Evolutionary conservation across 2,329 filamentous ascomycete genomes (phyloP), one percentile per base, ranked within the genome.

Genomic region (Didymella segeticola): DNA sequence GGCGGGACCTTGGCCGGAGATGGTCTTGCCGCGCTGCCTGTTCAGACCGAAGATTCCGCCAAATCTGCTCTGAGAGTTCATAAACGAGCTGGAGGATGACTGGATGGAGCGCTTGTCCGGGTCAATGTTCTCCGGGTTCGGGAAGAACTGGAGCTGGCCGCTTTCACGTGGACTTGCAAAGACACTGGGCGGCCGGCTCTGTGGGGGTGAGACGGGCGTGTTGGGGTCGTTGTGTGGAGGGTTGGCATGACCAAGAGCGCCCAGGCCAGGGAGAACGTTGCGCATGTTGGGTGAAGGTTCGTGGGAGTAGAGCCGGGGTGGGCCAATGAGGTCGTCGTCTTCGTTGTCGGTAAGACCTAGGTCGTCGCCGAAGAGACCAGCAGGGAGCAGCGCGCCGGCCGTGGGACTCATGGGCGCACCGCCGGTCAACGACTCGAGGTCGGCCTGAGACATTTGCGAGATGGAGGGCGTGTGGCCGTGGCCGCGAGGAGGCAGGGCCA

Each of bases 371-470:
- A 86, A 80, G 4, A 89, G 77, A 54, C 84, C 85, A 1, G 89
- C 89, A 0, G 90, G 90, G 14, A 96, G 77, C 3, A 93, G 79
- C 14, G 87, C 83, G 23, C 89, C 86, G 2, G 90, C 90, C 4
- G 89, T 89, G 1, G 90, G 90, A 64, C 89, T 93, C 70, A 93
- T 83, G 1, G 89, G 89, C 2, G 88, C 89, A 23, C 84, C 86
- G 15, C 81, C 83, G 3, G 82, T 86, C 29, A 89, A 71, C 15
- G 80, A 80, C 53, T 84, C 84, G 4, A 88, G 75, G 15, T 89
- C 86, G 1, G 85, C 82, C 26, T 89, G 87, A 5, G 84, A 85
- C 50, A 86, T 71, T 22, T 89, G 87, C 5, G 84, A 85, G 48
- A 86, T 68, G 29, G 67, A 69, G 8, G 59, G 46, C 60, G 62